These are phyloP conservation scores for Trametes meyenii DNA, from an alignment of 768 basidiomycete species.

Conservation along the genomic window DNA sequence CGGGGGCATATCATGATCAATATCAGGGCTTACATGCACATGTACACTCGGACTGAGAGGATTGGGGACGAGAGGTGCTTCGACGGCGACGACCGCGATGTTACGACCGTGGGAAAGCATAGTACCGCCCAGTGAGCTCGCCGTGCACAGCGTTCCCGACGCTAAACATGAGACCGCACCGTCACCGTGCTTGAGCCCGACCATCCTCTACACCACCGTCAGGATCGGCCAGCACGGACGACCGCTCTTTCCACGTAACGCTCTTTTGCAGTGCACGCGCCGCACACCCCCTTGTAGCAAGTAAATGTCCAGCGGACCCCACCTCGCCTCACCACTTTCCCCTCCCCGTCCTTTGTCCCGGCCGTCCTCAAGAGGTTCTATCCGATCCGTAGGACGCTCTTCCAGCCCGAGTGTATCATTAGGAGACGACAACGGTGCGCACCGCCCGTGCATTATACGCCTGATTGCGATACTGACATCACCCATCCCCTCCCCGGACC, in stretches of 20 bases:
- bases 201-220: background rate
- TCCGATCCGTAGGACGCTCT: slow-evolving; percentile 48
- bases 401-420: slow-evolving; percentile 56
- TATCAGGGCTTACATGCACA: background rate
- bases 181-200: slow-evolving; percentile 13
- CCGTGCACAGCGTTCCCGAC: slow-evolving; percentile 19
- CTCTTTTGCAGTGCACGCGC: slow-evolving; percentile 1
- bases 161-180: slow-evolving; percentile 15
- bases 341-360: slow-evolving; percentile 44
- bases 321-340: slow-evolving; percentile 37
- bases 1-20: background rate
- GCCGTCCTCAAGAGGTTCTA: slow-evolving; percentile 52
- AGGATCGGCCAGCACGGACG: background rate
- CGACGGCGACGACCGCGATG: slow-evolving; percentile 9
- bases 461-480: background rate
- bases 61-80: background rate
- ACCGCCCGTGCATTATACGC: slow-evolving; percentile 5
- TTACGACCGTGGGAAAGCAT: slow-evolving; percentile 19
- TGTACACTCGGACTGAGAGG: no score
- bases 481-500: no score
- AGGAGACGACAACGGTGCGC: slow-evolving; percentile 67
- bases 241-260: slow-evolving; percentile 2
- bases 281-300: background rate
- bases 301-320: slow-evolving; percentile 21
- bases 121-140: slow-evolving; percentile 16